Evolutionary conservation across 345 rosid genomes (phyloP).

Genomic region (Salix brachista): DNA sequence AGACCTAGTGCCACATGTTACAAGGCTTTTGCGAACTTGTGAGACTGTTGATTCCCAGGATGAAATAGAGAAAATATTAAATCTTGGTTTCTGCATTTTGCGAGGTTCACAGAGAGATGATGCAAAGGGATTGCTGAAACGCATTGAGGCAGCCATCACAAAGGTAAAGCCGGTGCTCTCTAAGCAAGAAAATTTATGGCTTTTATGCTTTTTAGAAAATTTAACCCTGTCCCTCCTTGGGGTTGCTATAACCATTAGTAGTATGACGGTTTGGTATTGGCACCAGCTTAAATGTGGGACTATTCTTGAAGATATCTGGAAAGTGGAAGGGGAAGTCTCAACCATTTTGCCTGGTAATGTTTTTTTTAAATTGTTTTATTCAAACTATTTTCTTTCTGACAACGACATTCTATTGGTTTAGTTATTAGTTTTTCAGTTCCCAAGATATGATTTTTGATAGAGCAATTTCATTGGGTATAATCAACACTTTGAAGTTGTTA

Average conservation of each 20-base stretch:
- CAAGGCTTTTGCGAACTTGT: conserved; percentile 47
- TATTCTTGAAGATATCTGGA: conserved; percentile 60
- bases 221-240: not conserved
- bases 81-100: conserved; percentile 54
- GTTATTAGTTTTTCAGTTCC: not conserved
- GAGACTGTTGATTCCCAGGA: conserved; percentile 46
- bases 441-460: not conserved
- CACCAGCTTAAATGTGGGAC: conserved; percentile 61
- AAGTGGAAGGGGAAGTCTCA: conserved; percentile 29
- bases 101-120: conserved; percentile 48
- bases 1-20: conserved; percentile 63
- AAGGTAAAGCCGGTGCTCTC: conserved; percentile 45
- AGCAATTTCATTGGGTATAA: not conserved
- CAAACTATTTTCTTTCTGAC: not conserved
- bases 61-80: conserved; percentile 56
- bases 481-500: not conserved
- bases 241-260: conserved; percentile 14
- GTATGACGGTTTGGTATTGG: conserved; percentile 23
- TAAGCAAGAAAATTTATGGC: not conserved
- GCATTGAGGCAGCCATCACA: conserved; percentile 43
- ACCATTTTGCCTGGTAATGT: conserved; percentile 43
- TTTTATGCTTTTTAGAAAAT: conserved; percentile 9
- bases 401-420: not conserved
- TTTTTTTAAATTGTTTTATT: not conserved
- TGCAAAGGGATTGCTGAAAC: conserved; percentile 47